phyloP scores from a whole-genome alignment of 306 rosid genomes.

The Abrus pulchellus region DNA sequence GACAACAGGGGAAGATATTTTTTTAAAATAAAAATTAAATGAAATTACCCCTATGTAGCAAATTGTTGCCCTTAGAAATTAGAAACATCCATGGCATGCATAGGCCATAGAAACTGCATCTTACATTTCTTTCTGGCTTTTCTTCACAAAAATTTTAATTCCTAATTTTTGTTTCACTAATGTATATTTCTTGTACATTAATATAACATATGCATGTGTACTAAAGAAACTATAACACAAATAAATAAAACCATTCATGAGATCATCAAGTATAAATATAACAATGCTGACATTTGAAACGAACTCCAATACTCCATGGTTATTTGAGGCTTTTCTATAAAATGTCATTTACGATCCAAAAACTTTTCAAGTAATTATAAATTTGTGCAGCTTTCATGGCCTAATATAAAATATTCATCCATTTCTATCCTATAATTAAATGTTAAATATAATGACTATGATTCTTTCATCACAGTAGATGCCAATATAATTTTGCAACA shows the following conservation, averaged over 20 bases:
- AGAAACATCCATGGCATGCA: neutral
- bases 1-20: neutral
- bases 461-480: neutral
- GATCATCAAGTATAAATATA: no score
- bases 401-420: neutral
- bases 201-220: neutral
- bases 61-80: neutral
- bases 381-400: no score
- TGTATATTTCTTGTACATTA: neutral
- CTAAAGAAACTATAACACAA: neutral
- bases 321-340: no score
- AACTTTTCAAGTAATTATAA: no score
- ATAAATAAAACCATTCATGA: no score
- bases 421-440: neutral
- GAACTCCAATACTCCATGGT: neutral
- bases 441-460: conserved; percentile 5
- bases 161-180: neutral
- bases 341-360: no score
- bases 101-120: neutral
- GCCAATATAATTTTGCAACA: neutral
- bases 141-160: neutral
- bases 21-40: neutral
- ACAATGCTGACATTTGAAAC: neutral
- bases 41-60: neutral
- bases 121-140: neutral